Evolutionary conservation across 1,139 yeast species (phyloP).

Genomic region (Hyphopichia fennica): DNA sequence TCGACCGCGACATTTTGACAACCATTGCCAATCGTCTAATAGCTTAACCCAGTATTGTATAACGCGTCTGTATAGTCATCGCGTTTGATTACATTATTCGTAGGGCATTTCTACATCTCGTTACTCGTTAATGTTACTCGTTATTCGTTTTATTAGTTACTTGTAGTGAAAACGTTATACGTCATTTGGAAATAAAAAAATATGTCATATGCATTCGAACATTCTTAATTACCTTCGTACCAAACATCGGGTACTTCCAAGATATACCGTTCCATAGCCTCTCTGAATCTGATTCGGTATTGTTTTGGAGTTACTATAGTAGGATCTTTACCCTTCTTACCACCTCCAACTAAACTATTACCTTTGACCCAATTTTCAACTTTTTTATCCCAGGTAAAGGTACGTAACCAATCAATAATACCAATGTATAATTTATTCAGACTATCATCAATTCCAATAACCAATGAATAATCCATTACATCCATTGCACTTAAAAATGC

Average conservation of each 20-base stretch:
- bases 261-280: conserved; percentile 96
- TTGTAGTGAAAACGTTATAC: no score
- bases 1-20: neutral
- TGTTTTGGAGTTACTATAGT: conserved; percentile 97
- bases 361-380: conserved; percentile 99
- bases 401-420: conserved; percentile 90
- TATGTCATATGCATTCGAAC: no score
- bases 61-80: no score
- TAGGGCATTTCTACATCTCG: no score
- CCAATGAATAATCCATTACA: conserved; percentile 97
- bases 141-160: no score
- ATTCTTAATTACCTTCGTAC: conserved; percentile 48
- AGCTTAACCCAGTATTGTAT: no score
- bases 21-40: neutral
- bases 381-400: conserved; percentile 98
- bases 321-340: conserved; percentile 86
- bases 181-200: no score
- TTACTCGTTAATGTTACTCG: no score
- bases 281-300: conserved; percentile 89
- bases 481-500: conserved; percentile 94
- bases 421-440: conserved; percentile 79
- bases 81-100: no score
- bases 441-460: conserved; percentile 78
- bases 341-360: conserved; percentile 73
- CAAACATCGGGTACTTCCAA: conserved; percentile 91